Evolutionary conservation across 148 eudicot genomes (phyloP).

Genomic region (Rhododendron molle): DNA sequence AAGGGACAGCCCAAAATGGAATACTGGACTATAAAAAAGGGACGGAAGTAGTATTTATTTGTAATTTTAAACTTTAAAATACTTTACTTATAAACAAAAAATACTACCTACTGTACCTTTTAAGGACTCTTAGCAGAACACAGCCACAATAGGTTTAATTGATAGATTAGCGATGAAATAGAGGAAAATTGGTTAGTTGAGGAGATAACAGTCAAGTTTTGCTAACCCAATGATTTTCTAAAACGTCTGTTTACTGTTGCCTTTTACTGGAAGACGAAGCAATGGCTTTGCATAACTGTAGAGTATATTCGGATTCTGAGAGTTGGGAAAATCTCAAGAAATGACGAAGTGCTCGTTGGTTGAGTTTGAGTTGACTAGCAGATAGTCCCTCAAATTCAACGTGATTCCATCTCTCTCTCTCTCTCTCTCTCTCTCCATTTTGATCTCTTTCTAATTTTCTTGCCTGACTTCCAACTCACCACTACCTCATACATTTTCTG

Average conservation of each 20-base stretch:
- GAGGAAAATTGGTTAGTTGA: not conserved
- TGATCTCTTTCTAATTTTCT: not conserved
- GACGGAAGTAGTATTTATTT: too few species aligned
- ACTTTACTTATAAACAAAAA: too few species aligned
- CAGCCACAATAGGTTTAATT: too few species aligned
- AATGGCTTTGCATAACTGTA: not conserved
- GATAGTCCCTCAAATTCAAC: not conserved
- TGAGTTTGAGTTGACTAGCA: constrained; percentile 8
- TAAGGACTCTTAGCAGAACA: too few species aligned
- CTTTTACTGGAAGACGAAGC: not conserved
- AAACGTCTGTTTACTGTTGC: not conserved
- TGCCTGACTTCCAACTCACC: not conserved
- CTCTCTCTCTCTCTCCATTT: not conserved
- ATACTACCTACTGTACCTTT: too few species aligned
- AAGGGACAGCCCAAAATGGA: too few species aligned
- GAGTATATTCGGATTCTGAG: not conserved
- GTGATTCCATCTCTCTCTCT: not conserved
- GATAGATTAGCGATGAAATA: not conserved
- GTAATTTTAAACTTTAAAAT: too few species aligned
- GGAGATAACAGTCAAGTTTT: not conserved
- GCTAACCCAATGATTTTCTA: not conserved
- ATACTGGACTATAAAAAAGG: too few species aligned
- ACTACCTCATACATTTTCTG: not conserved
- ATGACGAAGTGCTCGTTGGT: not conserved
- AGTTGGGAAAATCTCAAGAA: not conserved